Evolutionary conservation across 179 eudicot species (phyloP).

Genomic region (Spinacia oleracea): DNA sequence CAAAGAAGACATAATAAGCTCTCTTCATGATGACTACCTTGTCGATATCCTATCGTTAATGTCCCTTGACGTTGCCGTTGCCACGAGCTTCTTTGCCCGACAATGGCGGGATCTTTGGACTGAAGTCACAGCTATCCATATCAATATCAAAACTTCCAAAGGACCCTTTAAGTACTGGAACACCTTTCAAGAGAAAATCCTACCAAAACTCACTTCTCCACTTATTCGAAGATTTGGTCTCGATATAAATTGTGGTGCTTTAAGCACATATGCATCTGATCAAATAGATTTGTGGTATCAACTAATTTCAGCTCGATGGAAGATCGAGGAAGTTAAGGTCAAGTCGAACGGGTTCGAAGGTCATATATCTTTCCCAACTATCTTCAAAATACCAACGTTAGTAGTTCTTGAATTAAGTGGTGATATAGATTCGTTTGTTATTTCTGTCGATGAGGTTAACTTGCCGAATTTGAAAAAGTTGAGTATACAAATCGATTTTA

Average conservation of each 20-base stretch:
- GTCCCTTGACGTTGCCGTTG: background rate
- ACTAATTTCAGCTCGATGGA: background rate
- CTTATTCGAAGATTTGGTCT: background rate
- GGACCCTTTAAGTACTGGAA: background rate
- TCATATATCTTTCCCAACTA: background rate
- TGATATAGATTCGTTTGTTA: background rate
- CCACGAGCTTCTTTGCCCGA: background rate
- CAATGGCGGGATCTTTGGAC: background rate
- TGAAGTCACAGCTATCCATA: background rate
- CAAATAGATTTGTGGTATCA: background rate
- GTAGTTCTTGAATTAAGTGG: background rate
- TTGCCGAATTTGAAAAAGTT: background rate
- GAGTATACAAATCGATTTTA: background rate
- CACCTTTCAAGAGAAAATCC: background rate
- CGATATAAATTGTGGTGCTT: background rate
- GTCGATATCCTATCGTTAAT: background rate
- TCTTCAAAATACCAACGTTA: background rate
- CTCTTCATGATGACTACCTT: background rate
- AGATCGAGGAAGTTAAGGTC: background rate
- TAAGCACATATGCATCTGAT: background rate
- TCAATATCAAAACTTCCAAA: background rate
- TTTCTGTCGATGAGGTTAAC: no score
- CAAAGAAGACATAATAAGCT: background rate
- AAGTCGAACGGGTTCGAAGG: background rate
- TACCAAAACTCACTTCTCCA: background rate